Percentiles rank a stretch among this genome's conserved stretches.
phyloP scores from a whole-genome alignment of 2,329 filamentous ascomycete species.

The Neodidymelliopsis sp. region DNA sequence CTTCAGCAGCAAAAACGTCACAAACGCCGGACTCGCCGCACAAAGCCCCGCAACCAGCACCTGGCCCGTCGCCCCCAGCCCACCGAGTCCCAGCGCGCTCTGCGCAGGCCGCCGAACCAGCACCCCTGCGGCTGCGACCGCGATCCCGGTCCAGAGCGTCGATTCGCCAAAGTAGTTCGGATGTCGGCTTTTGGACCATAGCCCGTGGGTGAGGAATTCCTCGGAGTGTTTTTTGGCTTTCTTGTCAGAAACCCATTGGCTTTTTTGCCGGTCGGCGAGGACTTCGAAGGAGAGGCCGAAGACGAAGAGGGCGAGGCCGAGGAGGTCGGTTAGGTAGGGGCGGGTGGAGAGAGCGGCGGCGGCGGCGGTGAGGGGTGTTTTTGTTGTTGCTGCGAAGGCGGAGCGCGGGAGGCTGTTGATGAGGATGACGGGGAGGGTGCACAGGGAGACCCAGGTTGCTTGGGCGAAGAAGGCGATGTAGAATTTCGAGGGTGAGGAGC shows the following conservation, averaged over 20 bases:
- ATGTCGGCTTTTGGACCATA: conserved; percentile 69
- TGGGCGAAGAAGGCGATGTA: conserved; percentile 65
- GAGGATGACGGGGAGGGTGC: conserved; percentile 69
- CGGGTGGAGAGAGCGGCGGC: conserved; percentile 52
- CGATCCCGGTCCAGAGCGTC: conserved; percentile 73
- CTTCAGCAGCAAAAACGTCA: conserved; percentile 68
- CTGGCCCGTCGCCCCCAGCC: conserved; percentile 50
- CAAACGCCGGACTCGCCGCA: conserved; percentile 69
- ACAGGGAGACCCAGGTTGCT: conserved; percentile 73
- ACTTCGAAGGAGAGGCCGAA: conserved; percentile 69
- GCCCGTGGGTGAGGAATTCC: conserved; percentile 68
- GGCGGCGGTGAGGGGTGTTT: too few species aligned
- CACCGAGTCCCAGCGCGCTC: conserved; percentile 63
- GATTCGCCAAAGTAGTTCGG: conserved; percentile 78
- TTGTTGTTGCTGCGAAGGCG: conserved; percentile 52
- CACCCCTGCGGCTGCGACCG: conserved; percentile 64
- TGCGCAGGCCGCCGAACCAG: conserved; percentile 64
- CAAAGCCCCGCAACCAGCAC: conserved; percentile 59
- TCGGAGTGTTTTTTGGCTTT: conserved; percentile 71
- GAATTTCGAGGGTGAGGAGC: conserved; percentile 61
- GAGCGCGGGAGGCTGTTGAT: conserved; percentile 67
- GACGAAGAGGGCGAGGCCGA: conserved; percentile 65
- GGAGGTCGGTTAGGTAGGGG: conserved; percentile 59
- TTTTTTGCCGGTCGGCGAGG: conserved; percentile 70
- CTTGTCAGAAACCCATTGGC: conserved; percentile 66